Evolutionary conservation across 495 filamentous ascomycete species (phyloP), one percentile per base, ranked within the genome.

Genomic region (Hypomontagnella monticulosa): DNA sequence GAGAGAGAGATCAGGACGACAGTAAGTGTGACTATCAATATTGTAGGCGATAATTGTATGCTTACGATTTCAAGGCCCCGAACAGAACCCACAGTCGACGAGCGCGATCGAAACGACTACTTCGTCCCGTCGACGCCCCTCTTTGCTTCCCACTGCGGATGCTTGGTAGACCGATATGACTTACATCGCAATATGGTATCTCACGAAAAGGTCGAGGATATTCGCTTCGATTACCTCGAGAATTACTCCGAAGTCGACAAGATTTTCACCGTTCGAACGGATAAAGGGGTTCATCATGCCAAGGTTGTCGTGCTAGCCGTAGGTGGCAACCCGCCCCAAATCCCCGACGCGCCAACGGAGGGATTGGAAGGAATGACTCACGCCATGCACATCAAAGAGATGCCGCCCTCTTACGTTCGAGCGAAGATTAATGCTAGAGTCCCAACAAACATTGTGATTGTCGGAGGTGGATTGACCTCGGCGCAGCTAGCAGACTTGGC

Each of bases 21-120:
- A 63, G 70, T 72, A 63, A 70, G 70, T 36, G 34, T 33, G 12
- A 2, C 34, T 37, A 16, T 53, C 10, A 5, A 40, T 10, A 0
- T 53, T 36, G 15, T 49, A 8, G 0, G 5, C 34, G 8, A n/a
- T 0, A 3, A 3, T 33, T 9, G 44, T 34, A 51, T 38, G 10
- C 72, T 47, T 48, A 79, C 49, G 44, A 44, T 50, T 67, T 64
- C 7, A 78, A 78, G 67, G 40, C 69, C 36, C 62, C 77, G 34
- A 34, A 72, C 64, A 36, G 57, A 66, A 15, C 67, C 66, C 11
- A 68, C 83, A 38, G 83, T 90, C 19, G 85, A 89, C 54, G 87
- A 89, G 67, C 76, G 87, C 61, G 86, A 89, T 54, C 79, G 87
- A 9, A 87, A 87, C 64, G 86, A 89, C 61, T 89, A 89, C 66